Base-by-base conservation (phyloP, 116 monocot species). In the Trichopus zeylanicus region DNA sequence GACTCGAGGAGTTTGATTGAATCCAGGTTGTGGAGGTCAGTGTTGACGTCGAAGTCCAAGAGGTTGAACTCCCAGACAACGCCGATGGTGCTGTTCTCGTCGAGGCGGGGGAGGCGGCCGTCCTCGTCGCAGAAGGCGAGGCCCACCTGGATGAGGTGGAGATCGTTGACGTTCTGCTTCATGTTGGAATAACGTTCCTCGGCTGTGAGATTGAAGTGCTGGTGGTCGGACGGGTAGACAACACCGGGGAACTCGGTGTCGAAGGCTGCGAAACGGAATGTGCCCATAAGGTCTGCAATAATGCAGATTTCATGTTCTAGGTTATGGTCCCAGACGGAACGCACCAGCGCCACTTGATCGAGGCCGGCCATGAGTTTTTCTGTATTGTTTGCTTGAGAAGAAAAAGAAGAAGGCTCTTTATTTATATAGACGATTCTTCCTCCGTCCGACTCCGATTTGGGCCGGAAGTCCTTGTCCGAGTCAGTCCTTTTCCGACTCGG, bases 171-270 rank as follows among this genome's bases (percentile, higher is more conserved):
- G 55, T 55, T 55, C 15, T 3, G 6, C 26, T 53, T 53, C 24
- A 53, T 11, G 24, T 10, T 3, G 13, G 55, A 55, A 18, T 55
- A 55, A 11, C 15, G 26, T 18, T 55, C 53, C 10, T 5, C 22
- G 53, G 53, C 24, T 21, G 53, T 1, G 53, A 53, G 53, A 24
- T 5, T 4, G 11, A 7, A 25, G 53, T 53, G 53, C 26, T 53
- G 23, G 57, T n/a, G n/a, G n/a, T n/a, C n/a, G n/a, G n/a, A n/a
- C n/a, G n/a, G n/a, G n/a, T n/a, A n/a, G n/a, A n/a, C n/a, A n/a
- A n/a, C n/a, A n/a, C 57, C 57, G 31, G 57, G 57, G 23, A 57
- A 57, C 33, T 57, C 31, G 19, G 57, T 55, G 55, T 55, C 55
- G 1, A 55, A 6, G 26, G 55, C 24, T 5, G 16, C 18, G 7